Conservation (phyloP, 345 rosid genomes). For the Melaleuca quinquenervia region DNA sequence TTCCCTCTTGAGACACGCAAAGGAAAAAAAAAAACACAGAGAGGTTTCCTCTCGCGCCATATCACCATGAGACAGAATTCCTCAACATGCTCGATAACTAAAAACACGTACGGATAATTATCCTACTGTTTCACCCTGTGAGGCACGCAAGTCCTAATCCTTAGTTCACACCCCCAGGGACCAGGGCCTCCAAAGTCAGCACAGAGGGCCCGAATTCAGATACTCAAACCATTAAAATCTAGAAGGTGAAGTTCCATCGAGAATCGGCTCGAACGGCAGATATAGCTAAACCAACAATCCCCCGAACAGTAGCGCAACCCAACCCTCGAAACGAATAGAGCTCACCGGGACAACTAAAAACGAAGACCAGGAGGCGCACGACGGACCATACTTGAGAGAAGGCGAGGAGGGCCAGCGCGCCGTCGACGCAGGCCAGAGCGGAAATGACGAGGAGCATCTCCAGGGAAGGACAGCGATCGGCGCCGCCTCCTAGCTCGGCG, state of each 20-base stretch:
- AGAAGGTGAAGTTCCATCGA: not conserved
- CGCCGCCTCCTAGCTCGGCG: not conserved
- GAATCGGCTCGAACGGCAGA: not conserved
- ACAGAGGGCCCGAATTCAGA: not conserved
- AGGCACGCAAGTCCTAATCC: not conserved
- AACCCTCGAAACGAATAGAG: not conserved
- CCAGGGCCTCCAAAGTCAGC: not conserved
- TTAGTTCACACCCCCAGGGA: not conserved
- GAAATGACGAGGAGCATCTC: constrained; percentile 14
- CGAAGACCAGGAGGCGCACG: not conserved
- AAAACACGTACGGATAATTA: not conserved
- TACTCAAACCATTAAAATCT: not conserved
- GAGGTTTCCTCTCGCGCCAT: not conserved
- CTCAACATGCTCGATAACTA: not conserved
- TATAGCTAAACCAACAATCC: not conserved
- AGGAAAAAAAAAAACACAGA: not conserved
- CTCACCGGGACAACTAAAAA: not conserved
- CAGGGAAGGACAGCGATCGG: constrained; percentile 8
- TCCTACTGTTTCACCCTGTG: not conserved
- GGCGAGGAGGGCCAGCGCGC: constrained; percentile 21
- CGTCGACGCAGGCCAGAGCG: constrained; percentile 19
- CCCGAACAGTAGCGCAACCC: not conserved
- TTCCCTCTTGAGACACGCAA: not conserved
- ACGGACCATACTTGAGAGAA: constrained; percentile 17
- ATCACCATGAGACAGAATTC: not conserved